A percentile compares a stretch with the other conserved stretches of the same genome.
These are phyloP conservation scores for Dendrocalamus latiflorus DNA, from an alignment of 202 grass and related monocot genomes.

Conservation along the genomic window DNA sequence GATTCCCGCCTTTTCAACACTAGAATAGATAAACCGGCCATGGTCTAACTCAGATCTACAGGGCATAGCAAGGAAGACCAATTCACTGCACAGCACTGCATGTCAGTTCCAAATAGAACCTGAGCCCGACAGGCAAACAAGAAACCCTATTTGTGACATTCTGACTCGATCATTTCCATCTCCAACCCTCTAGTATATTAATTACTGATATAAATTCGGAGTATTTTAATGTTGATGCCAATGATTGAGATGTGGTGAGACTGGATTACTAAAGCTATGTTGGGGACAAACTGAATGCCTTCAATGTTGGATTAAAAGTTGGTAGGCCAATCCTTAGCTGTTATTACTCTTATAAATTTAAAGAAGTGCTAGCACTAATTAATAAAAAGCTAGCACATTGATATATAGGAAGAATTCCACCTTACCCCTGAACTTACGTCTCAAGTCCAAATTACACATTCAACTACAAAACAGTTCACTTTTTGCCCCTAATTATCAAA, in stretches of 20 bases:
- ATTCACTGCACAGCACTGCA: not conserved
- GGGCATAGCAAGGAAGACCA: not conserved
- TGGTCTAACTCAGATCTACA: not conserved
- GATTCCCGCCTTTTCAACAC: not conserved
- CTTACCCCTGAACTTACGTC: no score
- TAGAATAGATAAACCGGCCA: not conserved
- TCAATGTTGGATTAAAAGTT: slow-evolving; percentile 29
- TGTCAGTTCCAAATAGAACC: not conserved
- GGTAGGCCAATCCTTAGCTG: slow-evolving; percentile 28
- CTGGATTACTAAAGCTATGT: not conserved
- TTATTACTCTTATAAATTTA: slow-evolving; percentile 7
- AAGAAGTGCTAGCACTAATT: not conserved
- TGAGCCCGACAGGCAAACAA: slow-evolving; percentile 15
- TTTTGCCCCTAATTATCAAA: no score
- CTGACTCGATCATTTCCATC: not conserved
- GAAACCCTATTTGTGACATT: not conserved
- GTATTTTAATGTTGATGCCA: not conserved
- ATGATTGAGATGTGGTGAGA: slow-evolving; percentile 34
- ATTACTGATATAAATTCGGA: not conserved
- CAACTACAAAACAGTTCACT: no score
- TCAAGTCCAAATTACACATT: no score
- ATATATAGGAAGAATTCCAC: not conserved
- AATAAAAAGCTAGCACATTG: not conserved
- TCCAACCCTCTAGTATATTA: not conserved
- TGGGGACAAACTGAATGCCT: slow-evolving; percentile 23